Base-by-base conservation (phyloP, 768 basidiomycete species). In the Tylopilus plumbeoviolaceoides region DNA sequence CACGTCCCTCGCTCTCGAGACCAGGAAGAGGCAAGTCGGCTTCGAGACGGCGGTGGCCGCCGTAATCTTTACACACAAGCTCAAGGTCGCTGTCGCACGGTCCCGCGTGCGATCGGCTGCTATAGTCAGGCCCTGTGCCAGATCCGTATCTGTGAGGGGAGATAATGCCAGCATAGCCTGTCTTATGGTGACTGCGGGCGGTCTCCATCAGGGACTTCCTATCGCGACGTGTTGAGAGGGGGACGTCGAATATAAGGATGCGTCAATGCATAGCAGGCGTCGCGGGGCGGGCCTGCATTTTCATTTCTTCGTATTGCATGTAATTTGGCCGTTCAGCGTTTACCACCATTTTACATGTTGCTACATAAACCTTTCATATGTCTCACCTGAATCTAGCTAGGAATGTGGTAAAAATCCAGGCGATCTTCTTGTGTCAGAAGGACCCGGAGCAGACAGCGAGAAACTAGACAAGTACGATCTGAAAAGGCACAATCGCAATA, bases 31-130 rank as follows among this genome's bases (percentile, higher is more conserved):
- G 12, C 52, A 50, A 33, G 60, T 62, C 33, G 53, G 63, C 42
- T 63, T 63, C 18, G 57, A 62, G 53, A 63, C 60, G 15, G 63
- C 54, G 7, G 63, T 63, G 35, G 59, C 51, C 17, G 63, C 60
- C 0, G 45, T 62, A 47, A 42, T 63, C 49, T 64, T 63, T 49
- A 47, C 59, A 5, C 57, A 59, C 18, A 63, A 55, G 43, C 63
- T 63, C 41, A 62, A 64, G 55, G 42, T 47, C 21, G 54, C 60
- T 20, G 59, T 46, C 20, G 56, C 56, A 23, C 56, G 51, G 8
- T 44, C 62, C 14, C 58, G 36, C 20, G 18, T 5, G 27, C 39
- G 36, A 23, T 40, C 31, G 18, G 25, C 25, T 14, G 17, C 18
- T 10, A 39, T 50, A 5, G 14, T 45, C 18, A 47, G 53, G 6